Conservation (phyloP, 192 early-diverging fungal genomes). For the Coemansia sp. region DNA sequence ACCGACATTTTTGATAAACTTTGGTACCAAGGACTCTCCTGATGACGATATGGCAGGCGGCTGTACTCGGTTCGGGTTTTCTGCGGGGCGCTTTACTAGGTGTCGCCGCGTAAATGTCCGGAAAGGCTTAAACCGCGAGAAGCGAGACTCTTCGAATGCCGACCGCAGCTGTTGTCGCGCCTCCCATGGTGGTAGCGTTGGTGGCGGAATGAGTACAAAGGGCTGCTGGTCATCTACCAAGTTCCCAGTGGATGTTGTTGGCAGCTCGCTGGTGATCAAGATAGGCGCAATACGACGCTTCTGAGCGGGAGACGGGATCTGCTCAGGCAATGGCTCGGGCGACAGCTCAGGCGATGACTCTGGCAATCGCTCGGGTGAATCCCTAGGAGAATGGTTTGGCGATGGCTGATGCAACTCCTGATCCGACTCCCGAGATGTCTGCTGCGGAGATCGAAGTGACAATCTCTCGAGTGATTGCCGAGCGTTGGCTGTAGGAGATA, state of each 20-base stretch:
- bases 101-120: not conserved
- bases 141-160: not conserved
- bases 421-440: too few species aligned
- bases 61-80: not conserved
- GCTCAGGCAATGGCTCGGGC: not conserved
- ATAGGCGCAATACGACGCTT: conserved; percentile 21
- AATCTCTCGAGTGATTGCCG: too few species aligned
- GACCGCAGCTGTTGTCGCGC: not conserved
- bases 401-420: too few species aligned
- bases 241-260: conserved; percentile 7
- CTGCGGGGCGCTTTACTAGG: not conserved
- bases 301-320: not conserved
- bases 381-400: too few species aligned
- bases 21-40: not conserved
- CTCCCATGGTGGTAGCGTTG: not conserved
- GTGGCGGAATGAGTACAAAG: not conserved
- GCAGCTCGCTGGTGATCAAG: conserved; percentile 15
- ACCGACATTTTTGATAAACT: not conserved
- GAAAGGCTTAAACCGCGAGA: not conserved
- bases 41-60: not conserved
- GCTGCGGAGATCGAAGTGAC: too few species aligned
- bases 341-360: not conserved
- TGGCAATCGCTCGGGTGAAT: not conserved
- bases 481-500: not conserved
- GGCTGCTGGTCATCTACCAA: not conserved